Evolutionary conservation across 305 asterid genomes (phyloP).

Genomic region (Rubia peregrina): DNA sequence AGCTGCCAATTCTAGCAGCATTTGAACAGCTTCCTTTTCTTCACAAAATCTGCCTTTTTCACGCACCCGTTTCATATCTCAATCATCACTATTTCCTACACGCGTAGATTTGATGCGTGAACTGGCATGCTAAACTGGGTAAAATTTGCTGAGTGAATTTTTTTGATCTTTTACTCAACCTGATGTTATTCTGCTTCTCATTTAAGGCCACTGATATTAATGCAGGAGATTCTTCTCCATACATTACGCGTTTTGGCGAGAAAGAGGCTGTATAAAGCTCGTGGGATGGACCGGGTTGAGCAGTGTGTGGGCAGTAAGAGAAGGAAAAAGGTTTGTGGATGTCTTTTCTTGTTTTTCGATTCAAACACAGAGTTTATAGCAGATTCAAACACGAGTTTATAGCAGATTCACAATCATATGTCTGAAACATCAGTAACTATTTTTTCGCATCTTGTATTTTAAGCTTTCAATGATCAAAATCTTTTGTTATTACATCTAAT

Average conservation of each 20-base stretch:
- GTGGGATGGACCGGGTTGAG: conserved; percentile 3
- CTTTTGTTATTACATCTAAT: background rate
- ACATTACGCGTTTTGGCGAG: background rate
- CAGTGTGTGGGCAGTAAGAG: background rate
- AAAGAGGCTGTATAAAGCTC: conserved; percentile 9
- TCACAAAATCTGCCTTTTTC: conserved; percentile 6
- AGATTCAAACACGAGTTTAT: background rate
- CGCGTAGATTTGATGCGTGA: background rate
- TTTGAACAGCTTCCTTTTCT: conserved; percentile 9
- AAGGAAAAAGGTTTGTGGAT: conserved; percentile 5
- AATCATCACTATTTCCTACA: background rate
- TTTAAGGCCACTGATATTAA: conserved; percentile 1
- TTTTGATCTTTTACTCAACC: background rate
- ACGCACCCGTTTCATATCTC: conserved; percentile 3
- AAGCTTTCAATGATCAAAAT: background rate
- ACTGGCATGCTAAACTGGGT: background rate
- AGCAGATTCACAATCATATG: background rate
- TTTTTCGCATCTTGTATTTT: background rate
- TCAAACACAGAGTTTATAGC: too few relatives aligned
- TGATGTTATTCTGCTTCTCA: conserved; percentile 10
- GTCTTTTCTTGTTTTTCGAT: background rate
- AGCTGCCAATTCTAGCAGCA: conserved; percentile 9
- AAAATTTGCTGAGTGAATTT: conserved; percentile 2
- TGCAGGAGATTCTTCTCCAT: background rate
- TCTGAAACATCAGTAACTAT: background rate